phyloP scores from a whole-genome alignment of 441 rosid genomes.

The Pelargonium myrrhifolium region DNA sequence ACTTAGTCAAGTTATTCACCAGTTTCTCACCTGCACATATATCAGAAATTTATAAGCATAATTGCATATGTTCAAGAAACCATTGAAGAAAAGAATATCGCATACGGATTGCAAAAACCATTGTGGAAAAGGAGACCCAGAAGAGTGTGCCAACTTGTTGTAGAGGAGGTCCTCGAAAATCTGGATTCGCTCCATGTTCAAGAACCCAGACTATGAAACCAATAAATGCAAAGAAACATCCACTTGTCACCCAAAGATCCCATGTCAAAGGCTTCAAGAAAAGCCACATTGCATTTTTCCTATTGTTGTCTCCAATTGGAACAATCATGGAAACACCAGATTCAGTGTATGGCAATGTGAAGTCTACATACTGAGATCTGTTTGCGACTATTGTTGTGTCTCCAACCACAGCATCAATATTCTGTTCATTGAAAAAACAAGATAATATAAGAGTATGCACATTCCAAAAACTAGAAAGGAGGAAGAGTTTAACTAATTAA shows the following conservation, averaged over 20 bases:
- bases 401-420: constrained; percentile 43
- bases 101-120: constrained; percentile 56
- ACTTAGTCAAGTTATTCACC: constrained; percentile 36
- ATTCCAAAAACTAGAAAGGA: too few relatives aligned
- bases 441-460: too few relatives aligned
- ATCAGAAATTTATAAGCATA: not conserved
- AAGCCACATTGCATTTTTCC: constrained; percentile 25
- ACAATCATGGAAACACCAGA: constrained; percentile 49
- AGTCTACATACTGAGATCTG: constrained; percentile 47
- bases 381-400: constrained; percentile 42
- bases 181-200: constrained; percentile 49
- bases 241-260: constrained; percentile 45
- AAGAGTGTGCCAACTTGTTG: constrained; percentile 51
- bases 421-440: too few relatives aligned
- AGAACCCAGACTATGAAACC: constrained; percentile 50
- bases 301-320: constrained; percentile 23
- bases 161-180: constrained; percentile 38
- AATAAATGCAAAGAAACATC: constrained; percentile 36
- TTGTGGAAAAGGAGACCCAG: constrained; percentile 64
- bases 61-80: not conserved
- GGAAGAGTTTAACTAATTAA: constrained; percentile 13
- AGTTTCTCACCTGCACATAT: constrained; percentile 43
- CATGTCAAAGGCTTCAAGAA: constrained; percentile 54
- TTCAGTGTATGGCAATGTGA: constrained; percentile 46
- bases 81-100: too few relatives aligned